A percentile compares a stretch with the other conserved stretches of the same genome.
These are phyloP conservation scores for Phialophora verrucosa DNA, from an alignment of 2,329 filamentous ascomycete genomes.

Conservation along the genomic window DNA sequence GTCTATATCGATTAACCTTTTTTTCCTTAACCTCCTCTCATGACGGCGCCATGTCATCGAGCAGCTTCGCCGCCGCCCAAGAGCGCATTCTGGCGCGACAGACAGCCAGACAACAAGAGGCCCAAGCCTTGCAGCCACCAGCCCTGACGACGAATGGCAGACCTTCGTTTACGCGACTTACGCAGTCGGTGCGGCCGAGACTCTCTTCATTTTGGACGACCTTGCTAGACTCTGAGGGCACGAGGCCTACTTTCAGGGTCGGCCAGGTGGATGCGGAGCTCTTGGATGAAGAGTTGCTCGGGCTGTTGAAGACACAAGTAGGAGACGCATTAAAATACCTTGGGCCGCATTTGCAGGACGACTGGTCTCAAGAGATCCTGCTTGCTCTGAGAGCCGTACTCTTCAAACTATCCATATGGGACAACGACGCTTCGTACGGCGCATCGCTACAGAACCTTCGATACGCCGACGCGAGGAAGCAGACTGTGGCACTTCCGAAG, in stretches of 20 bases:
- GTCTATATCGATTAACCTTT: not conserved
- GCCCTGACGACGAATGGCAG: slow-evolving; percentile 58
- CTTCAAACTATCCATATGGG: slow-evolving; percentile 97
- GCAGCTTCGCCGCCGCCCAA: slow-evolving; percentile 87
- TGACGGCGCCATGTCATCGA: slow-evolving; percentile 56
- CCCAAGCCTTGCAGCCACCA: slow-evolving; percentile 48
- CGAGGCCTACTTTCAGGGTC: slow-evolving; percentile 84
- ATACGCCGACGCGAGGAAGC: slow-evolving; percentile 80
- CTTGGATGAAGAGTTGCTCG: slow-evolving; percentile 88
- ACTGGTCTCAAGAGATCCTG: slow-evolving; percentile 85
- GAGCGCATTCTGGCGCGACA: slow-evolving; percentile 82
- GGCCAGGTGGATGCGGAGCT: slow-evolving; percentile 96
- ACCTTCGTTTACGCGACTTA: slow-evolving; percentile 63
- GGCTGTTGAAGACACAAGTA: slow-evolving; percentile 83
- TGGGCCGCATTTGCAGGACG: slow-evolving; percentile 75
- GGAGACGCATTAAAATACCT: slow-evolving; percentile 88
- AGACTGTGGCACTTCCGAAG: slow-evolving; percentile 66
- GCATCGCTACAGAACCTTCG: slow-evolving; percentile 89
- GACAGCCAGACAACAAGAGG: slow-evolving; percentile 72
- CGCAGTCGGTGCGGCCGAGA: slow-evolving; percentile 64
- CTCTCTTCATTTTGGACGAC: slow-evolving; percentile 68
- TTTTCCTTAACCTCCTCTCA: slow-evolving; percentile 7
- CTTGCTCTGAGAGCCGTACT: slow-evolving; percentile 76
- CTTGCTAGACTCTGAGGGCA: slow-evolving; percentile 75
- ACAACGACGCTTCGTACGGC: slow-evolving; percentile 93